Base-by-base conservation (phyloP, 2,329 filamentous ascomycete species). In the Penicillium sp. region DNA sequence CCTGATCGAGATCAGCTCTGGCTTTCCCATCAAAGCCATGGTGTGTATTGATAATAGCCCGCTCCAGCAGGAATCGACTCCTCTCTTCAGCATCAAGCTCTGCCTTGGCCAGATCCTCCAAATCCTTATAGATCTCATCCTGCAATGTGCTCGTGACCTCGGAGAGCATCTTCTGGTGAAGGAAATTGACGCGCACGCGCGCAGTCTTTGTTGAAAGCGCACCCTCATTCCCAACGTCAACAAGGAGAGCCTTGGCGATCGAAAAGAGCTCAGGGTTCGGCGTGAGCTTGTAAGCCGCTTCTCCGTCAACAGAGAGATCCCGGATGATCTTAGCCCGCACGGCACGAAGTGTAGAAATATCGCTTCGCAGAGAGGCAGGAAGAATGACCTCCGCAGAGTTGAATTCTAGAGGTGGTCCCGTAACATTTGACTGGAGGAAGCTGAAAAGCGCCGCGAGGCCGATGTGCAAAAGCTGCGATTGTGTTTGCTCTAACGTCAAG, bases 341-440 rank as follows among this genome's bases (percentile, higher is more conserved):
- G 0, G 74, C 71, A 45, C 76, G 75, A 0, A 83, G 66, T 4
- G 62, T 80, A 3, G 82, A 72, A 31, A 78, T 75, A n/a, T 78
- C 67, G 1, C 65, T 60, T 37, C 67, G 72, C 45, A 79, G 66
- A 10, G 58, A 39, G n/a, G 69, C 54, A 4, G 83, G 82, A 4
- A 89, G 69, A 5, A 88, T 63, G 1, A 78, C 63, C 12, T 82
- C 76, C 3, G 82, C 77, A 2, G 83, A 76, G 25, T 76, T 76
- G 70, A 87, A 88, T 0, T 81, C 78, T n/a, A 96, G 79, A 0
- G 92, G 88, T 0, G 93, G 93, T 0, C 93, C 93, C 3, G 93
- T 96, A 55, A 96, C 90, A 72, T 92, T 96, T 0, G 87, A 87
- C 74, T 97, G 93, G 15, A 96, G 76, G 72, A 96, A 97, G 11